phyloP scores from a whole-genome alignment of 768 basidiomycete species.

The Suillus placidus region DNA sequence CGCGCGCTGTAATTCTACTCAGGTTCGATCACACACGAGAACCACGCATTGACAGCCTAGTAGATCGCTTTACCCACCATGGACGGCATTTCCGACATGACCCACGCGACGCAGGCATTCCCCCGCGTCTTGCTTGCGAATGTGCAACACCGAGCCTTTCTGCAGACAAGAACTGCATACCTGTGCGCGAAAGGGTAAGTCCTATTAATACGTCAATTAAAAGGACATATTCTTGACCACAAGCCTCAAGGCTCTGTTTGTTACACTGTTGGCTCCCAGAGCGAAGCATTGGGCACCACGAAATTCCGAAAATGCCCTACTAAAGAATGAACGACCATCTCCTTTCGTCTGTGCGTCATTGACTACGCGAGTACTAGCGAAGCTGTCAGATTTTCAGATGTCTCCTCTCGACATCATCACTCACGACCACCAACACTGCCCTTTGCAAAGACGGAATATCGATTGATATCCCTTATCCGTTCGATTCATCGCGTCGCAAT shows the following conservation, averaged over 20 bases:
- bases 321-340: background rate
- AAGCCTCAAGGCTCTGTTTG: too few relatives aligned
- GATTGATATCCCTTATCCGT: background rate
- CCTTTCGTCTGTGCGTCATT: background rate
- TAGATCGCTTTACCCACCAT: background rate
- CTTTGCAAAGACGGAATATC: background rate
- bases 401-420: background rate
- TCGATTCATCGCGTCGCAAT: too few relatives aligned
- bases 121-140: background rate
- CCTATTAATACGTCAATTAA: too few relatives aligned
- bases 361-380: background rate
- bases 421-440: background rate
- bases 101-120: background rate
- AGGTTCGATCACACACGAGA: too few relatives aligned
- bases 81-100: background rate
- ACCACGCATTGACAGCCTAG: too few relatives aligned
- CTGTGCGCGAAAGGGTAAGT: background rate
- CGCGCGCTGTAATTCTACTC: too few relatives aligned
- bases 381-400: background rate
- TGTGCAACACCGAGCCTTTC: background rate
- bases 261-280: too few relatives aligned
- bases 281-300: too few relatives aligned
- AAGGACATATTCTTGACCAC: too few relatives aligned
- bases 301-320: too few relatives aligned
- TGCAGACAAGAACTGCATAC: background rate